Conservation (phyloP, 495 filamentous ascomycete species). For the Neurospora terricola region DNA sequence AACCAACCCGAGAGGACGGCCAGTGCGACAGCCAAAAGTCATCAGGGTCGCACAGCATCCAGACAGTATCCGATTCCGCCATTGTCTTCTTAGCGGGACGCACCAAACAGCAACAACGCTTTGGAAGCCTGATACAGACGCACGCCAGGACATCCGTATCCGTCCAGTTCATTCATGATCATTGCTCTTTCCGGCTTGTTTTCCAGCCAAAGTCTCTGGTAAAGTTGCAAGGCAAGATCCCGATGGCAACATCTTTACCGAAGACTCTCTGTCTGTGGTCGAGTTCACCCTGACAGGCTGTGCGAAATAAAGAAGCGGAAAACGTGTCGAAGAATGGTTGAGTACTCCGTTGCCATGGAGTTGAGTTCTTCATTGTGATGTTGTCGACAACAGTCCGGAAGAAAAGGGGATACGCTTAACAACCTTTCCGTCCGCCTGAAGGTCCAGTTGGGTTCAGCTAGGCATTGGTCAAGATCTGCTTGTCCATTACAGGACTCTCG, state of each 20-base stretch:
- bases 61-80: neutral
- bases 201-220: neutral
- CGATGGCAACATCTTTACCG: neutral
- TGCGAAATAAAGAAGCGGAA: neutral
- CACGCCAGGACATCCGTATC: neutral
- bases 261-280: neutral
- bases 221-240: neutral
- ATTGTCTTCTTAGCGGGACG: neutral
- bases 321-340: neutral
- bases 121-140: neutral
- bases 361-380: neutral
- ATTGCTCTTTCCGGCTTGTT: neutral
- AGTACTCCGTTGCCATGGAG: neutral
- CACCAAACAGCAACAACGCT: neutral
- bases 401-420: neutral
- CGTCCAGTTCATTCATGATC: neutral
- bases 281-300: neutral
- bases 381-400: neutral
- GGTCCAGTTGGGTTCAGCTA: neutral
- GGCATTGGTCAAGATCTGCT: neutral
- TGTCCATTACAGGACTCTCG: neutral
- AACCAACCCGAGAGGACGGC: neutral
- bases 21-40: neutral
- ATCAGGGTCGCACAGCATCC: neutral
- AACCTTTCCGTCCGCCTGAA: neutral